phyloP scores from a whole-genome alignment of 495 filamentous ascomycete genomes.

The Tuber calosporum region DNA sequence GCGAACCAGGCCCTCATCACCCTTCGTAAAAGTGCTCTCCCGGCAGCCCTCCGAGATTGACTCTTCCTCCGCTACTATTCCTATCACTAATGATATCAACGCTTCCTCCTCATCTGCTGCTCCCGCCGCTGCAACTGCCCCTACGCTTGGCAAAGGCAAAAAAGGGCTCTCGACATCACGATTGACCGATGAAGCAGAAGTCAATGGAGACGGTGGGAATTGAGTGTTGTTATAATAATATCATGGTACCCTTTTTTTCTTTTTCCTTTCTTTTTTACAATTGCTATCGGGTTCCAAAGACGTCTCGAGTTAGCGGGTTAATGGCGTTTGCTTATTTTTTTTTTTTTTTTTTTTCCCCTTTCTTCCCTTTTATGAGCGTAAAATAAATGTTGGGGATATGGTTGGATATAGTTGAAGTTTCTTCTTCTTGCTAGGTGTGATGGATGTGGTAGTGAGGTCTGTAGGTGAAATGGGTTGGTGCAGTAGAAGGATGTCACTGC shows the following conservation, averaged over 20 bases:
- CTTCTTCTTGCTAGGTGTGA: not conserved
- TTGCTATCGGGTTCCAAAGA: not conserved
- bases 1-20: slow-evolving; percentile 27
- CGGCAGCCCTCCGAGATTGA: slow-evolving; percentile 15
- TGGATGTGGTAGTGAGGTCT: not conserved
- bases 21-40: slow-evolving; percentile 27
- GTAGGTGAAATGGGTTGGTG: not conserved
- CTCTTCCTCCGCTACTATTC: not conserved
- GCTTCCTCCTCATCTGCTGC: not conserved
- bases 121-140: not conserved
- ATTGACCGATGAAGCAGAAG: not conserved
- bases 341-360: not conserved
- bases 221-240: not conserved
- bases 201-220: not conserved
- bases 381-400: not conserved
- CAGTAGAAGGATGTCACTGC: not conserved
- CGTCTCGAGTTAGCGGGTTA: not conserved
- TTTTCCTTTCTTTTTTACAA: not conserved
- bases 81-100: not conserved
- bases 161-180: not conserved
- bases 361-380: not conserved
- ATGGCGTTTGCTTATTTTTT: not conserved
- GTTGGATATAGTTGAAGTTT: not conserved
- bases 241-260: not conserved
- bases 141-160: not conserved